Evolutionary conservation across 305 asterid species (phyloP).

Genomic region (Withania somnifera): DNA sequence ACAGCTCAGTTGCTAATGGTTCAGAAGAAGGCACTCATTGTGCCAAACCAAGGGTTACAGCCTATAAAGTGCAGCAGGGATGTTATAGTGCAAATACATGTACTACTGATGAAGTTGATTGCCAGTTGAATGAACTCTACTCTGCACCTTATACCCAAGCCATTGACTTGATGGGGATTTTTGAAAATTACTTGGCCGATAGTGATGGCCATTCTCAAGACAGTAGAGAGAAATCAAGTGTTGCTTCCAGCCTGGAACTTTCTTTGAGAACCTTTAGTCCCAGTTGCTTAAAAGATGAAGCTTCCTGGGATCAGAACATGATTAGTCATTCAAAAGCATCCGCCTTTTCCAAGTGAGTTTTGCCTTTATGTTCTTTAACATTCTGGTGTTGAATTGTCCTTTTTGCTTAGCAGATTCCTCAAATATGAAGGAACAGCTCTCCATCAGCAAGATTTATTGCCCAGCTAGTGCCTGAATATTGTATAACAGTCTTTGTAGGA

Average conservation of each 20-base stretch:
- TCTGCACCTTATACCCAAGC: conserved; percentile 25
- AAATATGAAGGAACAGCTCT: not conserved
- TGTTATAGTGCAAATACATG: conserved; percentile 12
- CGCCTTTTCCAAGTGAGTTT: conserved; percentile 77
- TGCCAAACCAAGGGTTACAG: not conserved
- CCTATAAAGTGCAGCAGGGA: conserved; percentile 1
- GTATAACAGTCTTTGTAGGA: not conserved
- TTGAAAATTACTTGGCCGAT: conserved; percentile 43
- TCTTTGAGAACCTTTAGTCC: conserved; percentile 54
- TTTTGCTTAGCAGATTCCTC: not conserved
- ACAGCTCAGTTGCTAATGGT: not conserved
- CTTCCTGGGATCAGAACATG: conserved; percentile 28
- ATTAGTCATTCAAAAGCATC: conserved; percentile 81
- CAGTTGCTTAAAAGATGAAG: conserved; percentile 30
- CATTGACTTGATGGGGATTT: conserved; percentile 70
- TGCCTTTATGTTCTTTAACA: not conserved
- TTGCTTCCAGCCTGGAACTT: conserved; percentile 51
- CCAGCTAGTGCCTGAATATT: not conserved
- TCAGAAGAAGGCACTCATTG: not conserved
- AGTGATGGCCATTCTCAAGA: conserved; percentile 13
- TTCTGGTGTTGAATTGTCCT: not conserved
- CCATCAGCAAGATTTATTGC: not conserved
- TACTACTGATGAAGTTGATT: conserved; percentile 9
- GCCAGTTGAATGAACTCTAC: conserved; percentile 3
- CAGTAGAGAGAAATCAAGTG: conserved; percentile 33